A percentile compares a stretch with the other conserved stretches of the same genome.
phyloP scores from a whole-genome alignment of 1,139 yeast species.

The Yamadazyma kanchanaburiensis region DNA sequence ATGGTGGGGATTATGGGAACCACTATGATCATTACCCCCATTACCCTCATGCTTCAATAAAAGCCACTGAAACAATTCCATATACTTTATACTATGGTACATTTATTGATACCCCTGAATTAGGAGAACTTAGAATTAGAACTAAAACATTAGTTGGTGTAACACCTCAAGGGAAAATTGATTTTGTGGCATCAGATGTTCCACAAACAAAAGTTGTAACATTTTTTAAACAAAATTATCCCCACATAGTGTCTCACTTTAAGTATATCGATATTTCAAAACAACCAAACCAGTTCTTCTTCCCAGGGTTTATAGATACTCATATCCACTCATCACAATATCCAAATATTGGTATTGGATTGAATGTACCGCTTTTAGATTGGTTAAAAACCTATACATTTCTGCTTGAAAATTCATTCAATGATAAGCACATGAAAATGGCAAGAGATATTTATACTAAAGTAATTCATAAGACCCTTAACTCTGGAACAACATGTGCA shows the following conservation, averaged over 20 bases:
- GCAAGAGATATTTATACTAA: slow-evolving; percentile 63
- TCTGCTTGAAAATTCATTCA: slow-evolving; percentile 65
- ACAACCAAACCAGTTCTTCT: slow-evolving; percentile 49
- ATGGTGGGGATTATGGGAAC: not conserved
- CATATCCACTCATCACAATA: slow-evolving; percentile 97
- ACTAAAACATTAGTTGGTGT: slow-evolving; percentile 34
- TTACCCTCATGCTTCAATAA: slow-evolving; percentile 1
- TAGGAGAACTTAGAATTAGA: slow-evolving; percentile 24
- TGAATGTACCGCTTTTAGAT: slow-evolving; percentile 78
- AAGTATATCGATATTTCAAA: slow-evolving; percentile 27
- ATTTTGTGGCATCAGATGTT: slow-evolving; percentile 18
- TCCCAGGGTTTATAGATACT: slow-evolving; percentile 94
- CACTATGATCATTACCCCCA: not conserved
- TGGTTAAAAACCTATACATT: slow-evolving; percentile 89
- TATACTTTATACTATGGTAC: slow-evolving; percentile 37
- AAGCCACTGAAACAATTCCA: slow-evolving; percentile 11
- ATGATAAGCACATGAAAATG: slow-evolving; percentile 36
- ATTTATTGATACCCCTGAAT: slow-evolving; percentile 33
- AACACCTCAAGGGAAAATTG: slow-evolving; percentile 26
- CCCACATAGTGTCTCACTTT: slow-evolving; percentile 12
- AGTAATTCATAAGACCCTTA: slow-evolving; percentile 64
- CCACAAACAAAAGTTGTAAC: slow-evolving; percentile 5
- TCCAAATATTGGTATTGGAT: slow-evolving; percentile 91
- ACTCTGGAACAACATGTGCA: slow-evolving; percentile 87
- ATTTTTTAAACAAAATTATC: slow-evolving; percentile 10